phyloP scores from a whole-genome alignment of 2,329 filamentous ascomycete species.

The Fusarium nematophilum region DNA sequence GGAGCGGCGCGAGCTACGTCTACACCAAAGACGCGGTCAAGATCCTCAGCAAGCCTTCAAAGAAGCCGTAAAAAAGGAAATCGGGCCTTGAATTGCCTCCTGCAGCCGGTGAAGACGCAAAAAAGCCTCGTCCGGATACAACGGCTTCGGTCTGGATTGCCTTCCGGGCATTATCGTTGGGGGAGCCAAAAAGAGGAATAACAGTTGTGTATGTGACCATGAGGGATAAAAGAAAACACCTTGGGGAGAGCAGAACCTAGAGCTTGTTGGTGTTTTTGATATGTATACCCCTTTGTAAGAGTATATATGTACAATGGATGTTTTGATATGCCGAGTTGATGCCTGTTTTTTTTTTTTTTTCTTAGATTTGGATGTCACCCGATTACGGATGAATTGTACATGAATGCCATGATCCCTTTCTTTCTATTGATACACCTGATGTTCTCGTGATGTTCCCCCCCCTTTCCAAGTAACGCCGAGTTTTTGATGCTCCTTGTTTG shows the following conservation, averaged over 20 bases:
- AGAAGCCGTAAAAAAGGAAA: conserved; percentile 28
- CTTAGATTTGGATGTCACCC: too few relatives aligned
- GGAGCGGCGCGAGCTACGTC: conserved; percentile 93
- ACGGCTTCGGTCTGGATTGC: background rate
- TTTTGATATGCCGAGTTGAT: conserved; percentile 1
- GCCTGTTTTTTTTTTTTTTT: background rate
- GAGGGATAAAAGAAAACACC: too few relatives aligned
- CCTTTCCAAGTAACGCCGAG: conserved; percentile 12
- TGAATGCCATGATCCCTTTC: too few relatives aligned
- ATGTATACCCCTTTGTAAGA: conserved; percentile 18
- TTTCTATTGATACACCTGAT: background rate
- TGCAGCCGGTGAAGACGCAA: background rate
- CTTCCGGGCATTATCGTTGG: background rate
- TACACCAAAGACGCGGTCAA: conserved; percentile 92
- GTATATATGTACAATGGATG: conserved; percentile 5
- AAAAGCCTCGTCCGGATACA: background rate
- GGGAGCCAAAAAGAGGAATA: too few relatives aligned
- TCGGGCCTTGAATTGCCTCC: background rate
- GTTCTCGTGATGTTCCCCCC: background rate
- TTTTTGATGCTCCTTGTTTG: conserved; percentile 4
- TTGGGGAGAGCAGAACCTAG: too few relatives aligned
- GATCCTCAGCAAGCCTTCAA: conserved; percentile 66
- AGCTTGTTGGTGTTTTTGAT: conserved; percentile 14
- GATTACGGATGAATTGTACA: background rate
- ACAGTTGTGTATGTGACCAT: too few relatives aligned